phyloP scores from a whole-genome alignment of 345 rosid species.

The Syzygium oleosum region DNA sequence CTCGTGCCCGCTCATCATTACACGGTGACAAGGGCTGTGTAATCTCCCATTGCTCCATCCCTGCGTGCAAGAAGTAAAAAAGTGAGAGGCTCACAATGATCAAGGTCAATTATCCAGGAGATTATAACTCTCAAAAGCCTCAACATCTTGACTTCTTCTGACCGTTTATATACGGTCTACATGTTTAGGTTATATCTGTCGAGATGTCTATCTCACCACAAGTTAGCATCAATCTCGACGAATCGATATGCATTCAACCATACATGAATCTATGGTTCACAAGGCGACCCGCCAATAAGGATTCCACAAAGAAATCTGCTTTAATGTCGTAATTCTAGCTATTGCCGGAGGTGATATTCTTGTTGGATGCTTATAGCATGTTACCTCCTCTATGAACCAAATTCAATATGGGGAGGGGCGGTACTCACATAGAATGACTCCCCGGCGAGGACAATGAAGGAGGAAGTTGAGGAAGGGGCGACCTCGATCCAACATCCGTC shows the following conservation, averaged over 20 bases:
- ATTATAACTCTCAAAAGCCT: not conserved
- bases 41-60: constrained; percentile 9
- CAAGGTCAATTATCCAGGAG: not conserved
- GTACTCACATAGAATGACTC: constrained; percentile 1
- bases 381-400: not conserved
- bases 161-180: not conserved
- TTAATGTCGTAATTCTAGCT: not conserved
- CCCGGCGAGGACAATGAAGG: constrained; percentile 2
- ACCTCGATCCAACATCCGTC: constrained; percentile 3
- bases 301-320: not conserved
- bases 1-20: not conserved
- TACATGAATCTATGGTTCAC: not conserved
- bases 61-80: not conserved
- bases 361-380: not conserved
- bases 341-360: not conserved
- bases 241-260: not conserved
- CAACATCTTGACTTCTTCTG: not conserved
- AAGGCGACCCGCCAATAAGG: not conserved
- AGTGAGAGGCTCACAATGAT: not conserved
- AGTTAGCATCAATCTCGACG: not conserved
- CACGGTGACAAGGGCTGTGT: not conserved
- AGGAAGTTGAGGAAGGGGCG: not conserved
- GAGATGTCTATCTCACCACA: not conserved
- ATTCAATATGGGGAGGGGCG: not conserved
- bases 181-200: not conserved